These are phyloP conservation scores for Violaceomyces palustris DNA, from an alignment of 1,284 basidiomycete species.

Conservation along the genomic window DNA sequence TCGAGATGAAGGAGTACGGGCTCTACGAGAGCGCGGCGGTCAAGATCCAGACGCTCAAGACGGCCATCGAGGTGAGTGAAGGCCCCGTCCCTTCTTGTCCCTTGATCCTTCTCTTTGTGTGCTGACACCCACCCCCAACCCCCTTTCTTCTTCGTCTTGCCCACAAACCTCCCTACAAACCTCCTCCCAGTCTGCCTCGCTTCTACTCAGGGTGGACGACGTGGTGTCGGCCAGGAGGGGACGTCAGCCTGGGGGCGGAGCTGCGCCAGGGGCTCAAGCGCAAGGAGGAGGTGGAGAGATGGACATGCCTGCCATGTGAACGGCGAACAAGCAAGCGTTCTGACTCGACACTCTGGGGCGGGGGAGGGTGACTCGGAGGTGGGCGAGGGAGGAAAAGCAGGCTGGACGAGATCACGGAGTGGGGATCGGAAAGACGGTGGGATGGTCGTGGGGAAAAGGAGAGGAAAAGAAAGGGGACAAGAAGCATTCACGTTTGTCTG, in stretches of 20 bases:
- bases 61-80: conserved; percentile 70
- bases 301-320: conserved; percentile 32
- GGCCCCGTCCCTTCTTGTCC: too few relatives aligned
- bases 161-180: too few relatives aligned
- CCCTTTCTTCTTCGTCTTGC: not conserved
- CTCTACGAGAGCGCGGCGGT: conserved; percentile 92
- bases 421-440: too few relatives aligned
- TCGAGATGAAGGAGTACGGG: conserved; percentile 91
- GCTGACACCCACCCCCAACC: not conserved
- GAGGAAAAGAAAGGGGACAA: too few relatives aligned
- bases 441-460: too few relatives aligned
- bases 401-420: too few relatives aligned
- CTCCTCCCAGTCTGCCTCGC: conserved; percentile 67
- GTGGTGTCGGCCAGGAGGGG: conserved; percentile 70
- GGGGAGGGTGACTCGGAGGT: too few relatives aligned
- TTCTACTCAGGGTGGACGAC: conserved; percentile 89
- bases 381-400: too few relatives aligned
- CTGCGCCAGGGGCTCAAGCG: conserved; percentile 18
- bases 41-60: conserved; percentile 96
- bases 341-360: too few relatives aligned
- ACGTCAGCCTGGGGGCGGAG: conserved; percentile 21
- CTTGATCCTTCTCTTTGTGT: too few relatives aligned
- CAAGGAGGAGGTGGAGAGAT: conserved; percentile 20
- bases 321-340: too few relatives aligned
- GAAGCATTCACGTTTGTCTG: too few relatives aligned